Conservation (phyloP, 2,329 filamentous ascomycete species). For the Monosporascus cannonballus region DNA sequence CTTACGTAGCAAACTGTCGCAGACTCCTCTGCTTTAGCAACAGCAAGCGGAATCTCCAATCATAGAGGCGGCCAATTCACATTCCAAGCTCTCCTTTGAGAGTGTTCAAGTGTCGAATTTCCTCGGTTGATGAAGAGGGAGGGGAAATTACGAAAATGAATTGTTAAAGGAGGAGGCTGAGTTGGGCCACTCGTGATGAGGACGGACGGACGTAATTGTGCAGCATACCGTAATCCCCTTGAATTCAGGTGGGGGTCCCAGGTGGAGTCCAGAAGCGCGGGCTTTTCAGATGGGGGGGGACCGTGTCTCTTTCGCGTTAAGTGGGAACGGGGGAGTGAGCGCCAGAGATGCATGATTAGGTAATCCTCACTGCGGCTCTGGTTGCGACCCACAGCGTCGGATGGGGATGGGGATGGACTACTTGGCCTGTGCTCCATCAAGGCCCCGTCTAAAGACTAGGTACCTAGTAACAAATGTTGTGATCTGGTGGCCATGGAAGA, state of each 20-base stretch:
- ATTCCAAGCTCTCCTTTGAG: background rate
- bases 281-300: background rate
- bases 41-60: background rate
- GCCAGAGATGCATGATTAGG: slow-evolving; percentile 4
- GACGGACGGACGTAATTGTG: no score
- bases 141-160: background rate
- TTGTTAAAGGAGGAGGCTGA: background rate
- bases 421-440: no score
- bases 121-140: background rate
- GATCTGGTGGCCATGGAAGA: no score
- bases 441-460: no score
- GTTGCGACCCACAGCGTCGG: background rate
- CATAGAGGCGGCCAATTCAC: background rate
- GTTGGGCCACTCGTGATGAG: background rate
- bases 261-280: background rate
- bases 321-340: background rate
- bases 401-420: no score
- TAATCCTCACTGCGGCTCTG: slow-evolving; percentile 1
- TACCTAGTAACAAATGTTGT: no score
- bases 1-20: background rate
- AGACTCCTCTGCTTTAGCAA: background rate
- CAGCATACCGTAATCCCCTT: no score
- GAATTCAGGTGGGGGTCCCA: no score
- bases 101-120: background rate
- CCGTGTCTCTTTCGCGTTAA: background rate